A percentile compares a stretch with the other conserved stretches of the same genome.
Conservation (phyloP, 2,329 filamentous ascomycete genomes). For the Elsinoe ampelina region DNA sequence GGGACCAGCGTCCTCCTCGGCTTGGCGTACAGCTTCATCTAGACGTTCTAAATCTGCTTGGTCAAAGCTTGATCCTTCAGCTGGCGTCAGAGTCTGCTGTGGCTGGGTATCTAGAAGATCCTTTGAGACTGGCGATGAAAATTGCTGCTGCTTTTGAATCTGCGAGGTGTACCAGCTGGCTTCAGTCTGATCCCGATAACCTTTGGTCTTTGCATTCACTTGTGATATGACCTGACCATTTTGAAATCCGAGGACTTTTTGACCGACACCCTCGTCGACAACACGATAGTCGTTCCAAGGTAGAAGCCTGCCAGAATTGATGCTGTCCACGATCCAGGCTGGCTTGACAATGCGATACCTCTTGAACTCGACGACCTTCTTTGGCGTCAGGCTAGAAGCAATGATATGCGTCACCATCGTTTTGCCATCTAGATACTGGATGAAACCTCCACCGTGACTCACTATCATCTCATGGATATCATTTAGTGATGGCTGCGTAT, state of each 20-base stretch:
- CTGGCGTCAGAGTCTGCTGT: slow-evolving; percentile 25
- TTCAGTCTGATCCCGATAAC: slow-evolving; percentile 74
- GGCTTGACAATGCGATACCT: slow-evolving; percentile 90
- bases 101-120: background rate
- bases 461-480: slow-evolving; percentile 84
- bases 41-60: slow-evolving; percentile 15
- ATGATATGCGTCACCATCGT: slow-evolving; percentile 95
- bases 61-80: slow-evolving; percentile 19
- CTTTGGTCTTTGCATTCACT: slow-evolving; percentile 47
- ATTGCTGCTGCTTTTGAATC: slow-evolving; percentile 31
- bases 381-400: slow-evolving; percentile 78
- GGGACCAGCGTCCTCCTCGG: background rate
- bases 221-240: slow-evolving; percentile 59
- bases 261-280: slow-evolving; percentile 71
- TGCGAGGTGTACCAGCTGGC: slow-evolving; percentile 75
- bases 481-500: slow-evolving; percentile 86
- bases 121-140: background rate
- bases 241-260: slow-evolving; percentile 62
- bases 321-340: slow-evolving; percentile 85
- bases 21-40: slow-evolving; percentile 8
- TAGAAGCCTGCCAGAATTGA: slow-evolving; percentile 68
- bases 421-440: slow-evolving; percentile 92
- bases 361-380: slow-evolving; percentile 82
- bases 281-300: slow-evolving; percentile 82
- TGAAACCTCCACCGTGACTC: slow-evolving; percentile 83